Percentiles rank a stretch among this genome's conserved stretches.
Conservation (phyloP, 2,329 filamentous ascomycete genomes). For the Colletotrichum chlorophyti region DNA sequence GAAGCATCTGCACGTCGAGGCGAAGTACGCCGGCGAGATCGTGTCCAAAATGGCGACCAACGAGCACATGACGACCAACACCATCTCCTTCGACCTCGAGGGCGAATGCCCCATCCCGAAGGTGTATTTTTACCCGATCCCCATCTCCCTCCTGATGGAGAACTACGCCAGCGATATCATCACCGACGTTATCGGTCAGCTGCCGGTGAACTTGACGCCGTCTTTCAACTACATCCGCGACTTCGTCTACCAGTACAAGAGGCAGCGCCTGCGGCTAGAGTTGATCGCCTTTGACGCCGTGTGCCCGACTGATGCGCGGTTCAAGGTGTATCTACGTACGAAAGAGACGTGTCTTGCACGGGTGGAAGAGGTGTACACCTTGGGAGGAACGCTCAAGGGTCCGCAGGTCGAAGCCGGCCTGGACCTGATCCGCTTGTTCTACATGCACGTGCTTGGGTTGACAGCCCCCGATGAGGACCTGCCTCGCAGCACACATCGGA, state of each 20-base stretch:
- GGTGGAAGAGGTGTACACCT: conserved; percentile 34
- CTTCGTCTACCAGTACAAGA: conserved; percentile 14
- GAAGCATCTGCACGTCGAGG: conserved; percentile 25
- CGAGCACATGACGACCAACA: conserved; percentile 25
- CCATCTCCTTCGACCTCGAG: conserved; percentile 34
- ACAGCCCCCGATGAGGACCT: conserved; percentile 28
- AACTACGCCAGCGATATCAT: conserved; percentile 19
- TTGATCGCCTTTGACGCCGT: conserved; percentile 44
- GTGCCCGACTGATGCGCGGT: conserved; percentile 34
- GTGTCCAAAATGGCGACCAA: conserved; percentile 12
- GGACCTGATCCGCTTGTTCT: conserved; percentile 29
- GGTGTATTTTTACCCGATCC: conserved; percentile 36
- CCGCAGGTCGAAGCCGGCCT: conserved; percentile 25
- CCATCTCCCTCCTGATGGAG: conserved; percentile 20
- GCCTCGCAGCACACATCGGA: conserved; percentile 35
- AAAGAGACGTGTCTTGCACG: conserved; percentile 38
- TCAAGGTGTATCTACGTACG: conserved; percentile 45
- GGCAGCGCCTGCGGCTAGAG: conserved; percentile 9
- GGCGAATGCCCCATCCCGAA: conserved; percentile 29
- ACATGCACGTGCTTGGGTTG: conserved; percentile 28
- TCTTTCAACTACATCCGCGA: conserved; percentile 28
- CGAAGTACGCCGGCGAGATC: not conserved
- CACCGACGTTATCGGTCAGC: conserved; percentile 7
- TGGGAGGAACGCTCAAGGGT: conserved; percentile 30
- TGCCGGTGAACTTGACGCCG: conserved; percentile 15